Conservation (phyloP, 805 yeast species). For the Saccharomycopsis sp. region DNA sequence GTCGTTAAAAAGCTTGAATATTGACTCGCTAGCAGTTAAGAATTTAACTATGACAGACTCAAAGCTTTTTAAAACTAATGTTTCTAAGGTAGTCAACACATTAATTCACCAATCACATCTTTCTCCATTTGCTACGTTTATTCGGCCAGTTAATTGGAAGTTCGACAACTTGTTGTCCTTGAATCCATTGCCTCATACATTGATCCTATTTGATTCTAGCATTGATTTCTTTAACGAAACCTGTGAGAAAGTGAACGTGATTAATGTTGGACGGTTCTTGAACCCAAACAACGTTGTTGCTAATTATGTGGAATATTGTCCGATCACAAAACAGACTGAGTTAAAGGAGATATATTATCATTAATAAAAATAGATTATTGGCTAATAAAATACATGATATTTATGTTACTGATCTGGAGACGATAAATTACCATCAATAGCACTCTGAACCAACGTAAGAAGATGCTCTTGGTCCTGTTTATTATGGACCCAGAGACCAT, state of each 20-base stretch:
- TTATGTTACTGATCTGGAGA: neutral
- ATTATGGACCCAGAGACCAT: constrained; percentile 74
- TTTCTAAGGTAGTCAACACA: constrained; percentile 62
- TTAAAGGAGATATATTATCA: constrained; percentile 39
- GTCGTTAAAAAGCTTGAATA: constrained; percentile 3
- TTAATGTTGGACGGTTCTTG: constrained; percentile 61
- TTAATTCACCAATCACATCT: constrained; percentile 81
- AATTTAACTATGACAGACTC: constrained; percentile 51
- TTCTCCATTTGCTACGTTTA: constrained; percentile 63
- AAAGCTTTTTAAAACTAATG: constrained; percentile 27
- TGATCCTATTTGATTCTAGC: constrained; percentile 62
- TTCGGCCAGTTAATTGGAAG: constrained; percentile 63
- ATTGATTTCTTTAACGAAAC: constrained; percentile 68
- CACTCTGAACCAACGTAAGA: constrained; percentile 36
- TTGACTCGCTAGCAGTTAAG: constrained; percentile 26
- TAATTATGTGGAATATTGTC: constrained; percentile 68
- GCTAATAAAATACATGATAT: too few relatives aligned
- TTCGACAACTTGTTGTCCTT: constrained; percentile 63
- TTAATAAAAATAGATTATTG: too few relatives aligned
- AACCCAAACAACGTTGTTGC: constrained; percentile 39
- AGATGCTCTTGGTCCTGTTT: constrained; percentile 58
- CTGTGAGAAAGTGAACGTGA: constrained; percentile 74
- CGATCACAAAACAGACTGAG: constrained; percentile 47
- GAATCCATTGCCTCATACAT: constrained; percentile 69
- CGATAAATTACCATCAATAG: constrained; percentile 18